Percentiles rank a stretch among this genome's conserved stretches.
phyloP scores from a whole-genome alignment of 495 filamentous ascomycete genomes.

The Stereocaulon alpinum region DNA sequence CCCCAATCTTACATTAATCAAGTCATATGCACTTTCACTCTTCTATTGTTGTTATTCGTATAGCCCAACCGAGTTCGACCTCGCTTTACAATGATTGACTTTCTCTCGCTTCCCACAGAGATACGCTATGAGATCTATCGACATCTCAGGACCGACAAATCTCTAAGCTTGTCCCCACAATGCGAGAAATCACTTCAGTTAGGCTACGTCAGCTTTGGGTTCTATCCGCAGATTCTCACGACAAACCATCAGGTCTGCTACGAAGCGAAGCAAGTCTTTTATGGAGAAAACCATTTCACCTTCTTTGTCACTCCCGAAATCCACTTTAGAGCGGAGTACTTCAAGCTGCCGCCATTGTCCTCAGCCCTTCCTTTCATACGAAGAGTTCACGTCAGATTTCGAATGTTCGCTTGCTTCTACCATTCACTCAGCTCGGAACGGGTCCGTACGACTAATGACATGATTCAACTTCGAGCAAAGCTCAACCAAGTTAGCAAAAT shows the following conservation, averaged over 20 bases:
- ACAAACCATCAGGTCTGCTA: background rate
- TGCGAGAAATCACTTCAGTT: background rate
- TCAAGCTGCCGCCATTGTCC: background rate
- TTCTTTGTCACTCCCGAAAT: background rate
- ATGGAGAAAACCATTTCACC: conserved; percentile 9
- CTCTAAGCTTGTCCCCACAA: background rate
- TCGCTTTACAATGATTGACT: background rate
- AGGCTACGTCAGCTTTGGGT: conserved; percentile 12
- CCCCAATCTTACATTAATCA: too few relatives aligned
- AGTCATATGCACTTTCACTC: too few relatives aligned
- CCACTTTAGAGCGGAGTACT: background rate
- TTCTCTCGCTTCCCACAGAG: conserved; percentile 7
- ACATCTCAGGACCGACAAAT: background rate
- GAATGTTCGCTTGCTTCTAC: background rate
- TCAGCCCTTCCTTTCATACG: conserved; percentile 1
- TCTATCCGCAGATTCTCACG: background rate
- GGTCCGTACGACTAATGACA: background rate
- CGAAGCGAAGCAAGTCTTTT: conserved; percentile 13
- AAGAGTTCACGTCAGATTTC: conserved; percentile 6
- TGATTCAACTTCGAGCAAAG: background rate
- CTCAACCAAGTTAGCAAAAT: background rate
- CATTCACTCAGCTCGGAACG: too few relatives aligned
- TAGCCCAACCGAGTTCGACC: background rate
- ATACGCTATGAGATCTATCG: conserved; percentile 10
- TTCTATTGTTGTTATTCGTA: background rate